Percentiles rank a stretch among this genome's conserved stretches.
phyloP scores from a whole-genome alignment of 371 early-diverging fungal genomes.

The Thermomucor indicae-seudaticae region DNA sequence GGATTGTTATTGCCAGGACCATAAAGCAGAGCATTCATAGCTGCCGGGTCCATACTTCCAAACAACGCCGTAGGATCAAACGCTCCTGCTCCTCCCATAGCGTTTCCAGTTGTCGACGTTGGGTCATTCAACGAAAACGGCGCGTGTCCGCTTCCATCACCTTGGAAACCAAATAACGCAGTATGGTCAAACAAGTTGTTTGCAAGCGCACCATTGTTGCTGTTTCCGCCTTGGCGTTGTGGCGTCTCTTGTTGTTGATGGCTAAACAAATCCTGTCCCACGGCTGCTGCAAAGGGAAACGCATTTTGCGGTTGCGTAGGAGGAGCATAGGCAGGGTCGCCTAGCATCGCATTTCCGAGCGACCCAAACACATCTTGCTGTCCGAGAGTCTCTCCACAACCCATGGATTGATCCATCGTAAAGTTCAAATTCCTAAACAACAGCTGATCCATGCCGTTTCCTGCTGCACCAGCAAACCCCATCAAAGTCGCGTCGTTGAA shows the following conservation, averaged over 20 bases:
- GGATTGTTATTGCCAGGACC: constrained; percentile 1
- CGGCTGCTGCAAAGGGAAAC: constrained; percentile 7
- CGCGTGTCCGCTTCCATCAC: neutral
- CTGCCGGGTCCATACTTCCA: constrained; percentile 11
- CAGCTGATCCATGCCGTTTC: constrained; percentile 8
- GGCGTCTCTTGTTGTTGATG: constrained; percentile 3
- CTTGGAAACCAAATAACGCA: constrained; percentile 5
- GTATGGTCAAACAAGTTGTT: constrained; percentile 4
- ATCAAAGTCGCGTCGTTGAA: constrained; percentile 9
- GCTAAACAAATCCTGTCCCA: constrained; percentile 6
- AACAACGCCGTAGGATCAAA: constrained; percentile 13
- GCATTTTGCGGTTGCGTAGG: constrained; percentile 1
- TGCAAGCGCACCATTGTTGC: constrained; percentile 3
- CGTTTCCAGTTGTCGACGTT: neutral
- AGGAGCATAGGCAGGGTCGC: neutral
- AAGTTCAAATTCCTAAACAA: constrained; percentile 10
- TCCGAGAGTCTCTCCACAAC: constrained; percentile 1
- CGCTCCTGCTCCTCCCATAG: too few relatives aligned
- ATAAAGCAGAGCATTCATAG: constrained; percentile 13
- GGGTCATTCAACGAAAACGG: constrained; percentile 2
- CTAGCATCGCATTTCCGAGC: constrained; percentile 5
- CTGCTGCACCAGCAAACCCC: constrained; percentile 4
- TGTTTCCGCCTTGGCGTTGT: neutral
- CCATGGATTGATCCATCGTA: constrained; percentile 2
- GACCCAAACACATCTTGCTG: constrained; percentile 12